Evolutionary conservation across 192 early-diverging fungal genomes (phyloP).

Genomic region (Entomortierella beljakovae): DNA sequence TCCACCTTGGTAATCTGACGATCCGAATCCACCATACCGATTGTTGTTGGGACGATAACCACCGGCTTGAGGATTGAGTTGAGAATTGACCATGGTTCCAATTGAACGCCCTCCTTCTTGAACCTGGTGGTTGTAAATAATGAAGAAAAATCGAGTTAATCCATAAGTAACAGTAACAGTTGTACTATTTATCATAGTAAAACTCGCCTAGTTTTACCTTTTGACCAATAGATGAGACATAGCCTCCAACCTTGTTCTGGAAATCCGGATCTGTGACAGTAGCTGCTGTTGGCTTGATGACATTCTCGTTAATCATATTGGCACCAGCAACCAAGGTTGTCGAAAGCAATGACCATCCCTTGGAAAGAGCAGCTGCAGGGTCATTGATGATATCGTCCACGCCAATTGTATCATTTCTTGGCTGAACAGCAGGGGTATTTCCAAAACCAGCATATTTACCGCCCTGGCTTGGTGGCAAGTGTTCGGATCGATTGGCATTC

Average conservation of each 20-base stretch:
- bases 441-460: slow-evolving; percentile 84
- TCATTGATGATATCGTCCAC: slow-evolving; percentile 75
- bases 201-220: slow-evolving; percentile 48
- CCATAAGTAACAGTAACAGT: background rate
- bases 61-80: slow-evolving; percentile 34
- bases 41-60: slow-evolving; percentile 18
- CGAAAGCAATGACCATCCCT: slow-evolving; percentile 75
- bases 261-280: slow-evolving; percentile 75
- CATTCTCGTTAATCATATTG: slow-evolving; percentile 70
- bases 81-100: slow-evolving; percentile 46
- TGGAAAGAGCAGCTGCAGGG: slow-evolving; percentile 72
- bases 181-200: background rate
- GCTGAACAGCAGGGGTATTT: slow-evolving; percentile 57
- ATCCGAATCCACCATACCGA: slow-evolving; percentile 44
- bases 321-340: slow-evolving; percentile 68
- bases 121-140: slow-evolving; percentile 51
- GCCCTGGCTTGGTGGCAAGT: slow-evolving; percentile 79
- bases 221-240: slow-evolving; percentile 68
- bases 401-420: slow-evolving; percentile 49
- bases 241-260: slow-evolving; percentile 68
- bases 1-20: slow-evolving; percentile 38
- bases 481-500: slow-evolving; percentile 68
- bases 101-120: slow-evolving; percentile 49
- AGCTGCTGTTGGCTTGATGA: slow-evolving; percentile 71
- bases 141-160: background rate